Evolutionary conservation across 345 rosid genomes (phyloP), one percentile per base, ranked within the genome.

Genomic region (Gossypium raimondii): DNA sequence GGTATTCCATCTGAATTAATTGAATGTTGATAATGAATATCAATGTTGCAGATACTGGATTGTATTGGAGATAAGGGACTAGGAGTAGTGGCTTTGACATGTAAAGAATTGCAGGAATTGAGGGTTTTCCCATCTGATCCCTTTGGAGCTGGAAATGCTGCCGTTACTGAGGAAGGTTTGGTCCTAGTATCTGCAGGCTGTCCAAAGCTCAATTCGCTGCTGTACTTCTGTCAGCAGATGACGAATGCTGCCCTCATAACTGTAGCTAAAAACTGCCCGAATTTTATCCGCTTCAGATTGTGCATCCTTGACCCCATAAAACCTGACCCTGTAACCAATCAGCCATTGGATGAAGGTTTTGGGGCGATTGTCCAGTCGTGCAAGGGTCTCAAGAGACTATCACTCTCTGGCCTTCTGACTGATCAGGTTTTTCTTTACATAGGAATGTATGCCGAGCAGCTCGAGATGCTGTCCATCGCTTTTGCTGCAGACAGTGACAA

Each of bases 201-300:
- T 77, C 89, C 82, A 1, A 93, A 90, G 79, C 96, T 95, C 20
- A 83, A 90, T 58, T 95, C 98, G 2, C 74, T 95, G 74, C 83
- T 95, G 1, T 95, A 95, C 83, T 95, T 95, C 84, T 95, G 99
- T 82, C 82, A 87, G 85, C 99, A 91, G 81, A 95, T 95, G 98
- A 93, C 98, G 7, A 95, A 95, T 76, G 92, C 86, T 11, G 99
- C 99, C 24, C 96, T 95, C 58, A 89, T 85, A 27, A 85, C 93
- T 5, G 91, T 90, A 41, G 96, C 98, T 7, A 89, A 84, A 82
- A 91, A 93, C 86, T 85, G 93, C 78, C 94, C 93, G 2, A 89
- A 93, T 84, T 95, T 95, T 63, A 88, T 80, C 70, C 83, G 93
- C 73, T 95, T 95, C 84, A 84, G 97, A 77, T 79, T 95, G 76